A percentile compares a stretch with the other conserved stretches of the same genome.
Conservation (phyloP, 2,329 filamentous ascomycete genomes). For the Claviceps maximensis region DNA sequence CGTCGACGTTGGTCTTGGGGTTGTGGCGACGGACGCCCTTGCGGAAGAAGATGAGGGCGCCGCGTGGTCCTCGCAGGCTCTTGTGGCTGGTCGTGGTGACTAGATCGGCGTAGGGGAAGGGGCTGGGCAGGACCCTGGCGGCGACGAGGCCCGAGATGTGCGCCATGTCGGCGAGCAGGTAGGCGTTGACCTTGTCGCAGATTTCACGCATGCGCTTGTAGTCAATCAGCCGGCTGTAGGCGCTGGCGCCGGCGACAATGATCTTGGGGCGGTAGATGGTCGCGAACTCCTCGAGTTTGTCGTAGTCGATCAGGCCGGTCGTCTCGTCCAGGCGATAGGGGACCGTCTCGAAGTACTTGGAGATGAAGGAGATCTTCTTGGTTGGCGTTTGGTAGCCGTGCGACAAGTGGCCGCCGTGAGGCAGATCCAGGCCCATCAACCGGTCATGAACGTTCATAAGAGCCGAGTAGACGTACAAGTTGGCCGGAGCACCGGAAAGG, state of each 20-base stretch:
- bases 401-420: constrained; percentile 88
- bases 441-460: constrained; percentile 86
- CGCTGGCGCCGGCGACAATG: constrained; percentile 86
- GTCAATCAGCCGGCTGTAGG: constrained; percentile 92
- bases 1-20: constrained; percentile 73
- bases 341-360: constrained; percentile 97
- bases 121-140: constrained; percentile 78
- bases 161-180: constrained; percentile 91
- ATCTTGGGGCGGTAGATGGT: constrained; percentile 88
- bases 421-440: constrained; percentile 92
- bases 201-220: constrained; percentile 87
- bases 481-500: constrained; percentile 60
- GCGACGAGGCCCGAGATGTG: constrained; percentile 93
- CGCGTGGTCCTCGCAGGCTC: constrained; percentile 84
- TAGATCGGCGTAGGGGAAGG: constrained; percentile 81
- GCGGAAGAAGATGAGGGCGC: constrained; percentile 97
- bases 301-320: constrained; percentile 92
- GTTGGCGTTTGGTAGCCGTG: constrained; percentile 95
- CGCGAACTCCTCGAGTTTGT: constrained; percentile 76
- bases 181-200: constrained; percentile 80
- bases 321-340: constrained; percentile 85
- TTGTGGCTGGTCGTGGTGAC: constrained; percentile 99
- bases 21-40: constrained; percentile 77
- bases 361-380: constrained; percentile 94
- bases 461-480: constrained; percentile 91